Evolutionary conservation across 1,284 basidiomycete species (phyloP).

Genomic region (Phenoliferia sp.): DNA sequence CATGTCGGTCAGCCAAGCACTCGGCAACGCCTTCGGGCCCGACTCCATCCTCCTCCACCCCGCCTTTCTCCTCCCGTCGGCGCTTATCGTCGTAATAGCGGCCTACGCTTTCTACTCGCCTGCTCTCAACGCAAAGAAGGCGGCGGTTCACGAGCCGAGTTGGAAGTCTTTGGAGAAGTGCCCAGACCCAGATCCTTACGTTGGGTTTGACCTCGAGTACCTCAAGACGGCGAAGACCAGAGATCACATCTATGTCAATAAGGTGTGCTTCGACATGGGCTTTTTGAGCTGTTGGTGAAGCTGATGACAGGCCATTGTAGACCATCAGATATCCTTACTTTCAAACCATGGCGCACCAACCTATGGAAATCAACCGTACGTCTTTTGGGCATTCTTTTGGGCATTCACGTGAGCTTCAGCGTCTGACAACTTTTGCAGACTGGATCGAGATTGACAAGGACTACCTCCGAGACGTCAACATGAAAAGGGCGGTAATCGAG

Average conservation of each 20-base stretch:
- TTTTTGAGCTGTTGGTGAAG: no score
- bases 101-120: not conserved
- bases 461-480: conserved; percentile 40
- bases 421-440: conserved; percentile 26
- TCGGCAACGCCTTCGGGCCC: not conserved
- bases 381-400: no score
- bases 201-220: conserved; percentile 39
- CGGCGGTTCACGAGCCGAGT: no score
- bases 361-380: conserved; percentile 43
- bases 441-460: conserved; percentile 50
- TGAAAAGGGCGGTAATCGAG: conserved; percentile 43
- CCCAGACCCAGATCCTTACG: conserved; percentile 42
- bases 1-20: not conserved
- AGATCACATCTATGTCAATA: conserved; percentile 34
- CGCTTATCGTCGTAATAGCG: not conserved
- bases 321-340: conserved; percentile 29
- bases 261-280: conserved; percentile 7
- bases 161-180: conserved; percentile 6
- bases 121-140: no score
- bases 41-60: not conserved
- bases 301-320: no score
- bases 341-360: conserved; percentile 43
- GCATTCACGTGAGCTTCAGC: no score
- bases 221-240: conserved; percentile 27
- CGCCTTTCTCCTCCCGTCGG: not conserved